Conservation (phyloP, 2,329 filamentous ascomycete species). For the Decorospora gaudefroyi region DNA sequence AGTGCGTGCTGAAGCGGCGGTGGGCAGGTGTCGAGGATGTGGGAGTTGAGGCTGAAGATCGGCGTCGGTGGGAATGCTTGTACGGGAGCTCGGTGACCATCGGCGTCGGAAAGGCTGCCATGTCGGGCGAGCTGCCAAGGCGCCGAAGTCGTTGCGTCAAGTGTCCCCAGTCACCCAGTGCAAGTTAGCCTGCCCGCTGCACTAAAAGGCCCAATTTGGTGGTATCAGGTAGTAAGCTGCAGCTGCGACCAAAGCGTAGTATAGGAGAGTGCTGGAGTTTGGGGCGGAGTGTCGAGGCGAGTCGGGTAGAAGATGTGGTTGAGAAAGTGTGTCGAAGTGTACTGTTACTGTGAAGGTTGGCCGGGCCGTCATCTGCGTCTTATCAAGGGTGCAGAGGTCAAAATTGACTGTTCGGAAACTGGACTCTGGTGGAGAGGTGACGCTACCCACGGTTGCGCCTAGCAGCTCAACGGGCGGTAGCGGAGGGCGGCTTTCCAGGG, state of each 20-base stretch:
- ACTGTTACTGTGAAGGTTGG: background rate
- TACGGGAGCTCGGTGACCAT: conserved; percentile 22
- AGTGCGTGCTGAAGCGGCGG: conserved; percentile 53
- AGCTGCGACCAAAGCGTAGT: too few species aligned
- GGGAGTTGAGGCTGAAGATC: conserved; percentile 28
- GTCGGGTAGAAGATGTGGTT: background rate
- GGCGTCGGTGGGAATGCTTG: conserved; percentile 19
- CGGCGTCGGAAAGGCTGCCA: conserved; percentile 23
- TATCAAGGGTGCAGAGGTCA: background rate
- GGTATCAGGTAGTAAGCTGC: too few species aligned
- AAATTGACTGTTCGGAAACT: conserved; percentile 10
- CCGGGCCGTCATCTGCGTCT: conserved; percentile 4
- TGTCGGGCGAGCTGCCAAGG: conserved; percentile 18
- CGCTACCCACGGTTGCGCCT: conserved; percentile 14
- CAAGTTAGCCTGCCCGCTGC: conserved; percentile 9
- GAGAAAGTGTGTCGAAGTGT: background rate
- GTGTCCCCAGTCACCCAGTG: too few species aligned
- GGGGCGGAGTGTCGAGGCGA: background rate
- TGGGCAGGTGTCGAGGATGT: conserved; percentile 10
- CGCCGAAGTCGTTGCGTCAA: conserved; percentile 1
- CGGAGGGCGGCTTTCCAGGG: conserved; percentile 14
- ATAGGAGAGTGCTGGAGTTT: too few species aligned
- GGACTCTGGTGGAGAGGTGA: conserved; percentile 7
- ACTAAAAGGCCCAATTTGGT: too few species aligned
- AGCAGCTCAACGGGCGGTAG: conserved; percentile 7